Evolutionary conservation across 345 rosid genomes (phyloP).

Genomic region (Camelina neglecta): DNA sequence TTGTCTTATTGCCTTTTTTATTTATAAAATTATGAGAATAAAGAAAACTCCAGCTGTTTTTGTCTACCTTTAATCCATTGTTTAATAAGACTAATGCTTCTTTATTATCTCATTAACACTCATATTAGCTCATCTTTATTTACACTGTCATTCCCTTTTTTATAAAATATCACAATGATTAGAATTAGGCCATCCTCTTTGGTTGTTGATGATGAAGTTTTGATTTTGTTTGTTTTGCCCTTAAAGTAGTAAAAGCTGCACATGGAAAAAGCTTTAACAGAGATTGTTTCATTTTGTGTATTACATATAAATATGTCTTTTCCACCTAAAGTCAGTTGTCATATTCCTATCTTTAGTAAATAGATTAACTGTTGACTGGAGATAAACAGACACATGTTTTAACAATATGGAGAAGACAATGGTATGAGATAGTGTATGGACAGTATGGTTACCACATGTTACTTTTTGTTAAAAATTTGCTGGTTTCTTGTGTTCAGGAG

Average conservation of each 20-base stretch:
- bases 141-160: conserved; percentile 49
- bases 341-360: conserved; percentile 29
- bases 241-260: conserved; percentile 47
- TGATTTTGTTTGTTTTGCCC: conserved; percentile 31
- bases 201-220: conserved; percentile 40
- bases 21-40: not conserved
- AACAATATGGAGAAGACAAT: conserved; percentile 37
- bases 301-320: not conserved
- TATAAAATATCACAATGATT: conserved; percentile 49
- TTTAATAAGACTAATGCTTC: conserved; percentile 29
- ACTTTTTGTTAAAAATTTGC: not conserved
- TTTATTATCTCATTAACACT: conserved; percentile 34
- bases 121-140: conserved; percentile 41
- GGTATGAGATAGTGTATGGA: conserved; percentile 29
- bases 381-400: conserved; percentile 14
- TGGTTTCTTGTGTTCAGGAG: conserved; percentile 60
- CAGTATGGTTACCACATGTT: not conserved
- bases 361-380: conserved; percentile 34
- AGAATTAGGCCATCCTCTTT: conserved; percentile 41
- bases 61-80: conserved; percentile 42
- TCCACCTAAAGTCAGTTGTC: conserved; percentile 44
- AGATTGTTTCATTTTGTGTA: conserved; percentile 39
- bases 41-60: conserved; percentile 45
- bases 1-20: conserved; percentile 47
- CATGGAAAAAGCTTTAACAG: conserved; percentile 54